Conservation (phyloP, 2,329 filamentous ascomycete genomes). For the Sphaerostilbella broomeana region DNA sequence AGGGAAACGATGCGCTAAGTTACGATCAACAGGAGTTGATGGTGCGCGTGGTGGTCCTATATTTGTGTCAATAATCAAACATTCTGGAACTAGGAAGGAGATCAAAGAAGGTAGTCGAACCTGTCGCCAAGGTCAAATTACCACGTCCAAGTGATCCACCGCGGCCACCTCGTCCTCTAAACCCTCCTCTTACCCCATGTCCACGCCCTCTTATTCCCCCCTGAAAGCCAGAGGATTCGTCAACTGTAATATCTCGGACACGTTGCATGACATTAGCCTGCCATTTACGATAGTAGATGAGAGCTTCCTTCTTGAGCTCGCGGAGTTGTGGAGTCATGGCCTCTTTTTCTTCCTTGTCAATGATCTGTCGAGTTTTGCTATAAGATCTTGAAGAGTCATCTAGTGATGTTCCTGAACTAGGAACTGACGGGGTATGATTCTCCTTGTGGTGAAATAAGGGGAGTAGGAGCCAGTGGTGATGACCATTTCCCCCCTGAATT, state of each 20-base stretch:
- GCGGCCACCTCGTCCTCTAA: constrained; percentile 25
- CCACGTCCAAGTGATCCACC: constrained; percentile 27
- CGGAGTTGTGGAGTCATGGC: constrained; percentile 42
- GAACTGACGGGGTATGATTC: constrained; percentile 12
- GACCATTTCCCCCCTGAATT: constrained; percentile 22
- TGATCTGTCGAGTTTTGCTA: constrained; percentile 23
- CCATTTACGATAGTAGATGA: constrained; percentile 77
- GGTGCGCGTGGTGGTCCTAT: constrained; percentile 35
- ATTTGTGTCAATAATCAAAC: not conserved
- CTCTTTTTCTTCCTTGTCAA: constrained; percentile 27
- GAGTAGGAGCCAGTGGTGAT: constrained; percentile 31
- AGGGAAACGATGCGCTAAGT: constrained; percentile 46
- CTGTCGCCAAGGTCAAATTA: constrained; percentile 27
- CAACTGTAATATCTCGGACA: constrained; percentile 60
- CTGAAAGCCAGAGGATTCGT: constrained; percentile 27
- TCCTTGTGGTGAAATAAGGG: constrained; percentile 26
- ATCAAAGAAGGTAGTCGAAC: constrained; percentile 22
- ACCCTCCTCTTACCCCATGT: constrained; percentile 24
- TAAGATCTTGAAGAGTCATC: constrained; percentile 17
- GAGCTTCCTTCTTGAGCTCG: constrained; percentile 62
- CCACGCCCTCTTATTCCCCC: constrained; percentile 29
- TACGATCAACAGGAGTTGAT: constrained; percentile 39
- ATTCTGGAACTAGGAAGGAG: not conserved
- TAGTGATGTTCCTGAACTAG: constrained; percentile 3
- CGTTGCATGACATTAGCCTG: constrained; percentile 62